phyloP scores from a whole-genome alignment of 768 basidiomycete species.

The Kwoniella sp. region DNA sequence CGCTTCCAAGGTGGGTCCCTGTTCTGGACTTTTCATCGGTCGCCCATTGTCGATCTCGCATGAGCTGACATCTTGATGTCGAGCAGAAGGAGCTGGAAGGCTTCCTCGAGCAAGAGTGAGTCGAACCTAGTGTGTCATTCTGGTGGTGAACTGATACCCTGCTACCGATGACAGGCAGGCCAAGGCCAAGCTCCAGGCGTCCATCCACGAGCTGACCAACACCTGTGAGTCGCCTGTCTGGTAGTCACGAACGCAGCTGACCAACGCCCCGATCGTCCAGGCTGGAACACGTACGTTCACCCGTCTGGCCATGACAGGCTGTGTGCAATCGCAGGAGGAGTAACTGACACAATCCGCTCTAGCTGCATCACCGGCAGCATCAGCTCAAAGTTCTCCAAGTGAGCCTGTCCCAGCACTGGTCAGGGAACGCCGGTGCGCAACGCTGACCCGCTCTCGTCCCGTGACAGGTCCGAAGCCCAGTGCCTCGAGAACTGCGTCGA shows the following conservation, averaged over 20 bases:
- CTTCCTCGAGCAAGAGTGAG: constrained; percentile 69
- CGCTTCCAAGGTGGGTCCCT: constrained; percentile 40
- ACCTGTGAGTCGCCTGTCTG: constrained; percentile 64
- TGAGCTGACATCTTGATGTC: too few species aligned
- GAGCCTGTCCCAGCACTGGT: constrained; percentile 4
- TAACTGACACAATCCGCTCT: background rate
- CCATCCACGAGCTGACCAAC: constrained; percentile 70
- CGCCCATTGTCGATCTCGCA: constrained; percentile 3
- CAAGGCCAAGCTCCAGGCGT: constrained; percentile 64
- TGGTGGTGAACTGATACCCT: background rate
- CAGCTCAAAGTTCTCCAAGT: constrained; percentile 68
- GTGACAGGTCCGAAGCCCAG: constrained; percentile 59
- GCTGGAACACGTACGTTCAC: constrained; percentile 18
- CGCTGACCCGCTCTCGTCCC: background rate
- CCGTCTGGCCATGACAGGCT: too few species aligned
- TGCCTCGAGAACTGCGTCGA: constrained; percentile 89
- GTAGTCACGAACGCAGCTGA: too few species aligned
- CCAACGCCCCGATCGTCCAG: background rate
- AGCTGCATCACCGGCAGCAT: constrained; percentile 80
- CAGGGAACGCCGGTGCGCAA: background rate
- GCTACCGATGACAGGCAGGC: constrained; percentile 54
- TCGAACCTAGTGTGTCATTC: background rate
- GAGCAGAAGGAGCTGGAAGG: constrained; percentile 71
- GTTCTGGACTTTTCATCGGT: background rate
- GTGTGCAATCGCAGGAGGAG: too few species aligned